Conservation (phyloP, 805 yeast species). For the Peterozyma toletana region DNA sequence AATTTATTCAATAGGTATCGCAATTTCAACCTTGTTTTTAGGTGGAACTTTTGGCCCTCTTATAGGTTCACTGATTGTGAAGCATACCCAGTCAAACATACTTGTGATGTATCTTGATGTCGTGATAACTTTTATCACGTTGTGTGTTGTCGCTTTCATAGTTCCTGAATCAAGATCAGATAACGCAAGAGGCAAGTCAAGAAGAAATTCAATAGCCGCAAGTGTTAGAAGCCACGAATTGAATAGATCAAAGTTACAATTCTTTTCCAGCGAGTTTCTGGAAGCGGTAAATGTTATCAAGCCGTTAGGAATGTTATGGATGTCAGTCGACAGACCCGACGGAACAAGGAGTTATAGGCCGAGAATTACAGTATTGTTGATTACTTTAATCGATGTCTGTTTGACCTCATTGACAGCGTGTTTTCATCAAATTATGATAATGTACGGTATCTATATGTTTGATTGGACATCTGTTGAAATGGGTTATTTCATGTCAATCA, state of each 20-base stretch:
- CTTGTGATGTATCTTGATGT: slow-evolving; percentile 23
- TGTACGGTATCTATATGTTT: slow-evolving; percentile 48
- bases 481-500: slow-evolving; percentile 47
- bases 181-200: slow-evolving; percentile 45
- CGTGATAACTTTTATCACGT: slow-evolving; percentile 21
- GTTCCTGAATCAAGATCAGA: slow-evolving; percentile 61
- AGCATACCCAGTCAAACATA: slow-evolving; percentile 17
- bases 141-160: slow-evolving; percentile 27
- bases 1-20: slow-evolving; percentile 49
- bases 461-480: slow-evolving; percentile 47
- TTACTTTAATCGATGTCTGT: slow-evolving; percentile 41
- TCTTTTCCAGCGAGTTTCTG: not conserved
- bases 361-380: slow-evolving; percentile 37
- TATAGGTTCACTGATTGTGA: slow-evolving; percentile 35
- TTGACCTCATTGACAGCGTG: slow-evolving; percentile 32
- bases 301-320: slow-evolving; percentile 51
- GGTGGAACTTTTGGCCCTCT: slow-evolving; percentile 65
- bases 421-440: slow-evolving; percentile 31
- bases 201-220: slow-evolving; percentile 19
- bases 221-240: slow-evolving; percentile 4
- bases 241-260: slow-evolving; percentile 1
- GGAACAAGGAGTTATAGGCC: slow-evolving; percentile 23
- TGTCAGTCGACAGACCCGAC: slow-evolving; percentile 29
- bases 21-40: slow-evolving; percentile 49
- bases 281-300: slow-evolving; percentile 20